Conservation (phyloP, 2,329 filamentous ascomycete species). For the Colletotrichum tabaci region DNA sequence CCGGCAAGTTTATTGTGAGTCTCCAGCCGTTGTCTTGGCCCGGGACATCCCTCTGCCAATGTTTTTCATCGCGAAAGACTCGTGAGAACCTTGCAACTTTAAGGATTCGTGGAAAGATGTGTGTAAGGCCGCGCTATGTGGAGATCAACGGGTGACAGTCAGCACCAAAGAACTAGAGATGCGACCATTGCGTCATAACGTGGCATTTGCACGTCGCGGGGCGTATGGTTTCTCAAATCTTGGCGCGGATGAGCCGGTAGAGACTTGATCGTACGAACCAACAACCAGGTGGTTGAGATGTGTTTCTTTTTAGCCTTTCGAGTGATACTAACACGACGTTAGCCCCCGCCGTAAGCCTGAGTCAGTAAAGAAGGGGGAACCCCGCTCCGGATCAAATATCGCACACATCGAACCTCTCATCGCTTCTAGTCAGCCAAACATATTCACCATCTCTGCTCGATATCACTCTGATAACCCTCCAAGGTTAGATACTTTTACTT, state of each 20-base stretch:
- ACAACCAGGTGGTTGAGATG: neutral
- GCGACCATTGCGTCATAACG: slow-evolving; percentile 13
- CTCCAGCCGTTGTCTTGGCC: neutral
- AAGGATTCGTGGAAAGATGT: neutral
- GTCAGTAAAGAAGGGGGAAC: slow-evolving; percentile 28
- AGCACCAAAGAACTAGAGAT: slow-evolving; percentile 4
- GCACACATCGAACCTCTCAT: neutral
- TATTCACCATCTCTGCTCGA: neutral
- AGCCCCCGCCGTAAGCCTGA: slow-evolving; percentile 26
- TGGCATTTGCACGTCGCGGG: neutral
- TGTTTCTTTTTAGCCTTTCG: neutral
- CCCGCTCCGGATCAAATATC: slow-evolving; percentile 28
- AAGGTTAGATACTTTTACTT: neutral
- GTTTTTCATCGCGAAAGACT: neutral
- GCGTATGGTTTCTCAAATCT: neutral
- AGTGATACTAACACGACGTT: slow-evolving; percentile 5
- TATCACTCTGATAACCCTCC: neutral
- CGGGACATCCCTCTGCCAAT: neutral
- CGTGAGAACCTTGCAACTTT: neutral
- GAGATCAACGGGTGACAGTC: slow-evolving; percentile 17
- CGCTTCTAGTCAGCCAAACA: neutral
- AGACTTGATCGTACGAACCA: slow-evolving; percentile 26
- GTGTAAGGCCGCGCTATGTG: neutral
- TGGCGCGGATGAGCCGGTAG: neutral
- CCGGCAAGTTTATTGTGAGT: neutral